These are phyloP conservation scores for Kwoniella dendrophila DNA, from an alignment of 768 basidiomycete species.

Conservation along the genomic window DNA sequence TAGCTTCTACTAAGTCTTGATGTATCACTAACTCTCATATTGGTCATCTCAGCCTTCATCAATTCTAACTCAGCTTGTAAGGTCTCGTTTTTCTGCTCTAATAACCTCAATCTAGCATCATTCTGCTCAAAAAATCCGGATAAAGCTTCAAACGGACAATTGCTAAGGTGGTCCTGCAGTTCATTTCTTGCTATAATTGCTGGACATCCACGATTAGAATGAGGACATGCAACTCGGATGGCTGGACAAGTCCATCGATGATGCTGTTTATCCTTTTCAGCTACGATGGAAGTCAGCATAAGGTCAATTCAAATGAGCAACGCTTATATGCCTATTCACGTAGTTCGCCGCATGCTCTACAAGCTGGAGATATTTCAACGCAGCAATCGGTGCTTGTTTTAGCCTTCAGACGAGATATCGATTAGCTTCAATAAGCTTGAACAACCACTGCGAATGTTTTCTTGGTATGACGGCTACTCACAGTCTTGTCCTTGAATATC, in stretches of 20 bases:
- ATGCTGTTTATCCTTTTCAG: conserved; percentile 12
- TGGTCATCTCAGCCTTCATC: conserved; percentile 12
- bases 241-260: conserved; percentile 41
- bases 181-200: conserved; percentile 24
- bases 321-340: conserved; percentile 31
- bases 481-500: conserved; percentile 31
- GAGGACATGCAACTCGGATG: conserved; percentile 33
- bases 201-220: conserved; percentile 33
- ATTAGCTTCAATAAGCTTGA: background rate
- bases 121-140: conserved; percentile 29
- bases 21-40: background rate
- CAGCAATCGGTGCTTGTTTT: conserved; percentile 4
- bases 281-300: conserved; percentile 2
- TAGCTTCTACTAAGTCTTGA: background rate
- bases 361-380: conserved; percentile 7
- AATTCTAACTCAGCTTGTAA: conserved; percentile 19
- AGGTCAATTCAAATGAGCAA: background rate
- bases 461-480: conserved; percentile 20
- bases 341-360: conserved; percentile 21
- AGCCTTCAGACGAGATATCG: conserved; percentile 3
- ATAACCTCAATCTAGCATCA: conserved; percentile 9
- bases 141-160: conserved; percentile 38
- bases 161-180: conserved; percentile 27
- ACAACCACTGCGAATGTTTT: too few relatives aligned
- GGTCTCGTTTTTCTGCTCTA: conserved; percentile 24